A percentile compares a stretch with the other conserved stretches of the same genome.
phyloP scores from a whole-genome alignment of 768 basidiomycete genomes.

The Psilocybe subaeruginosa region DNA sequence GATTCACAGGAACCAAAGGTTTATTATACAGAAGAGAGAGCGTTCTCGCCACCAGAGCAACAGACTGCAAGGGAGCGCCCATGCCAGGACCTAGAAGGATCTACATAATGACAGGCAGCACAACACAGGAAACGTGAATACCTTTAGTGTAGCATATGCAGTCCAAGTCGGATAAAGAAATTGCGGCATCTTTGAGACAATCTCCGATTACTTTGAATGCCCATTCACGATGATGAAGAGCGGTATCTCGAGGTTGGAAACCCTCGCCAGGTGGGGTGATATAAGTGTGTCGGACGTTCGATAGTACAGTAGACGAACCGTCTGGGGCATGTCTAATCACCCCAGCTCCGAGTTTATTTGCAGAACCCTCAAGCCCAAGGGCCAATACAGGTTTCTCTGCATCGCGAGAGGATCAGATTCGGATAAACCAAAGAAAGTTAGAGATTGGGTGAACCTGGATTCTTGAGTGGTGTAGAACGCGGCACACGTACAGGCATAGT shows the following conservation, averaged over 20 bases:
- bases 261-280: conserved; percentile 98
- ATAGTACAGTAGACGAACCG: conserved; percentile 76
- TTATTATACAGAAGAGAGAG: conserved; percentile 87
- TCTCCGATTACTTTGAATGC: conserved; percentile 78
- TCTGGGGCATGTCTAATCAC: conserved; percentile 83
- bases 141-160: conserved; percentile 99
- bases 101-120: background rate
- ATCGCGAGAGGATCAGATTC: background rate
- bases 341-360: conserved; percentile 96
- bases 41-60: conserved; percentile 91
- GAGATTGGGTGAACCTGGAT: conserved; percentile 32
- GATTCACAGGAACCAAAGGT: conserved; percentile 97
- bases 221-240: conserved; percentile 96
- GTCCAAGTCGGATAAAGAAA: conserved; percentile 80
- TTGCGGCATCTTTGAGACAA: conserved; percentile 66
- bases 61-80: conserved; percentile 96
- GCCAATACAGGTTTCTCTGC: conserved; percentile 76
- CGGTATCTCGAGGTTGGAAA: conserved; percentile 95
- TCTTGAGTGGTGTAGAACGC: conserved; percentile 33
- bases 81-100: conserved; percentile 86
- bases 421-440: background rate
- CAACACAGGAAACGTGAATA: conserved; percentile 24
- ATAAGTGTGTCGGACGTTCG: conserved; percentile 97
- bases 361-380: conserved; percentile 97
- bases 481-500: conserved; percentile 31